Percentiles rank a stretch among this genome's conserved stretches.
These are phyloP conservation scores for Apiospora marii DNA, from an alignment of 2,329 filamentous ascomycete species.

Conservation along the genomic window DNA sequence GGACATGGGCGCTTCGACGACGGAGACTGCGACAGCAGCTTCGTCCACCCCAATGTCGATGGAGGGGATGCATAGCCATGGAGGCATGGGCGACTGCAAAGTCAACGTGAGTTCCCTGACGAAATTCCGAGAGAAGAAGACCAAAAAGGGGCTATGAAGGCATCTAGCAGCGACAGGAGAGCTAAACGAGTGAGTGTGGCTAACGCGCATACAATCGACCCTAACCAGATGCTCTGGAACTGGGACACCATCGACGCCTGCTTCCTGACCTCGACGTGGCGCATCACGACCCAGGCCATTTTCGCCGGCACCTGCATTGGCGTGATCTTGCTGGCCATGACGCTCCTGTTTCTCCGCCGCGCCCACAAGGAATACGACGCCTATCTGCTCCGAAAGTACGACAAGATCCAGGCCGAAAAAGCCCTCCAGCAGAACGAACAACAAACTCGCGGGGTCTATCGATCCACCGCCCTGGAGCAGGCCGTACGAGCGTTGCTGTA, in stretches of 20 bases:
- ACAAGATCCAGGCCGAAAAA: background rate
- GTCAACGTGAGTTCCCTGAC: background rate
- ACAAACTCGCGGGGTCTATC: conserved; percentile 24
- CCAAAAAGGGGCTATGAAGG: no score
- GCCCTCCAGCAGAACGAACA: background rate
- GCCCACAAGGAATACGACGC: conserved; percentile 75
- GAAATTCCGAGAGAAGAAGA: background rate
- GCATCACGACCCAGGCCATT: conserved; percentile 71
- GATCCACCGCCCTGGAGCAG: conserved; percentile 71
- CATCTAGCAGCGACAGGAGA: background rate
- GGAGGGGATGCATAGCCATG: background rate
- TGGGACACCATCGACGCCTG: conserved; percentile 77
- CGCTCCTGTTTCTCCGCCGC: conserved; percentile 77
- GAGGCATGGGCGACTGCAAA: background rate
- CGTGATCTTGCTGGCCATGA: conserved; percentile 75
- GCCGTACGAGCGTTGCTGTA: conserved; percentile 72
- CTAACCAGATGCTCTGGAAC: conserved; percentile 78
- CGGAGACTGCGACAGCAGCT: background rate
- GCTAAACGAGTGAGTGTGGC: background rate
- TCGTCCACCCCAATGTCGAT: background rate
- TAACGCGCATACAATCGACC: background rate
- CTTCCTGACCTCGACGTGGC: conserved; percentile 78
- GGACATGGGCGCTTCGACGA: background rate
- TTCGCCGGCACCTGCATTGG: conserved; percentile 85
- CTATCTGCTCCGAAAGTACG: conserved; percentile 57